A percentile compares a stretch with the other conserved stretches of the same genome.
phyloP scores from a whole-genome alignment of 1,139 yeast species.

The Yamadazyma atmosphaerica region DNA sequence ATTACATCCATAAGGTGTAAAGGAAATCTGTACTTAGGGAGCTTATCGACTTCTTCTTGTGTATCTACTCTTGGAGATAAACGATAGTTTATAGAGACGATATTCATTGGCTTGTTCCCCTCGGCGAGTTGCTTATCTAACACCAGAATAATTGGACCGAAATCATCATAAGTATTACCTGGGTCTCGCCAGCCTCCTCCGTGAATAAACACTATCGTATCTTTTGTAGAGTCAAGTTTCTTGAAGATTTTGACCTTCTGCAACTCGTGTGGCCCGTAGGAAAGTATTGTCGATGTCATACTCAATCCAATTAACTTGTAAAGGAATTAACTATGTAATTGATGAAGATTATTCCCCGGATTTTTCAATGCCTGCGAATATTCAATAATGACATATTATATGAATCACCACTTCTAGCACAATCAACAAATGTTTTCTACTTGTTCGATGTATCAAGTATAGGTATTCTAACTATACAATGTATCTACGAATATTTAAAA shows the following conservation, averaged over 20 bases:
- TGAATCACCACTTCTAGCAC: too few species aligned
- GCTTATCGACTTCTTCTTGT: constrained; percentile 9
- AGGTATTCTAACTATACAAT: too few species aligned
- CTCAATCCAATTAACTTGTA: neutral
- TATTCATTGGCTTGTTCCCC: constrained; percentile 20
- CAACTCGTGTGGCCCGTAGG: constrained; percentile 26
- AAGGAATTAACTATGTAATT: too few species aligned
- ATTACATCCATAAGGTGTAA: constrained; percentile 58
- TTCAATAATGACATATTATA: too few species aligned
- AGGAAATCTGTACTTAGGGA: constrained; percentile 49
- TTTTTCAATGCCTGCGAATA: too few species aligned
- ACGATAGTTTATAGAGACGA: constrained; percentile 63
- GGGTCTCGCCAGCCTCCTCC: constrained; percentile 93
- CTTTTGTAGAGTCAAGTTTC: constrained; percentile 12
- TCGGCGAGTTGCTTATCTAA: neutral
- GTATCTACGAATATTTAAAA: too few species aligned
- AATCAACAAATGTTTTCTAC: too few species aligned
- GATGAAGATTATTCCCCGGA: too few species aligned
- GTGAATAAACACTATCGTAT: constrained; percentile 57
- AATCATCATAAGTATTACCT: constrained; percentile 57
- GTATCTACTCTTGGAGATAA: constrained; percentile 50
- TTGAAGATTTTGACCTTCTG: constrained; percentile 25
- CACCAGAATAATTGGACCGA: constrained; percentile 28
- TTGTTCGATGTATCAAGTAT: too few species aligned
- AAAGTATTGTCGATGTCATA: neutral